Base-by-base conservation (phyloP, 2,329 filamentous ascomycete species). In the Diplodia intermedia region DNA sequence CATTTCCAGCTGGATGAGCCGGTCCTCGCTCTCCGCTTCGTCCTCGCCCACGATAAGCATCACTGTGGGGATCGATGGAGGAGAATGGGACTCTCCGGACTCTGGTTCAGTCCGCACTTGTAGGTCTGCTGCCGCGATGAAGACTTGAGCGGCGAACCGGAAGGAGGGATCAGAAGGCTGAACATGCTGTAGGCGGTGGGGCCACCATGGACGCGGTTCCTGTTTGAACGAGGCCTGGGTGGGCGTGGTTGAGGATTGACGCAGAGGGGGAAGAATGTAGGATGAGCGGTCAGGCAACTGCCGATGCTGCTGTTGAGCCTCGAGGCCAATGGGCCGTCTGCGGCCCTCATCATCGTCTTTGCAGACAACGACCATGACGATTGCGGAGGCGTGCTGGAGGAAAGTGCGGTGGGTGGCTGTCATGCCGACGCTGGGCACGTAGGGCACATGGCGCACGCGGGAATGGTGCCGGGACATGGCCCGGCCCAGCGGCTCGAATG, bases 401-500 rank as follows among this genome's bases (percentile, higher is more conserved):
- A 91, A 90, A 63, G 84, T 84, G 60, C 85, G 79, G 77, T 93
- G 88, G 54, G 86, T 84, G 26, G 84, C 82, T 2, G 88, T 90
- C 75, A 92, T 87, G 52, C 90, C 89, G 68, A 83, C 78, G 65
- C 84, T 83, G 56, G 87, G 85, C 5, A 88, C 86, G 73, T 92
- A 94, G 6, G 91, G 90, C 53, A 92, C 86, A 75, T 93, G 91
- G 23, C 89, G 86, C 69, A 93, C 83, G 76, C 83, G 84, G 2
- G 84, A 79, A 73, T 91, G 88, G 71, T 85, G 82, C 60, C 79
- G 81, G 60, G 87, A 86, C 60, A 94, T 77, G 54, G 87, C 85
- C 70, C 85, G 84, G 23, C 91, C 91, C 20, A 94, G 81, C 15
- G 86, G 84, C 76, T 93, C 90, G 74, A 93, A 93, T 0, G 91